Conservation (phyloP, 768 basidiomycete genomes). For the Rhizopogon rudus region DNA sequence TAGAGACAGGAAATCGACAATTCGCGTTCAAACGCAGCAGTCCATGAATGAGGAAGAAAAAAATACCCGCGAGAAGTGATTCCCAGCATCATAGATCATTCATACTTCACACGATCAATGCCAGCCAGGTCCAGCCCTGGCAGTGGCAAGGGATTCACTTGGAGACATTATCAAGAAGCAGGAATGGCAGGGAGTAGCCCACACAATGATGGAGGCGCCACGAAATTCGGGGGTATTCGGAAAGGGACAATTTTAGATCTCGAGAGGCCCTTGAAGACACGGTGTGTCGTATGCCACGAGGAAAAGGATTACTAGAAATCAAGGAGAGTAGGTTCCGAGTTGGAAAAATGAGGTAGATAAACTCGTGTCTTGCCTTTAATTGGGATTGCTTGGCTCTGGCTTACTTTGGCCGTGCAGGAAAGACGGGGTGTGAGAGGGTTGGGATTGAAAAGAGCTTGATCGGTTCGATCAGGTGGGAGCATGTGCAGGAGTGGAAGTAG, state of each 20-base stretch:
- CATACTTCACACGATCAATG: conserved; percentile 13
- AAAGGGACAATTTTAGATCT: too few species aligned
- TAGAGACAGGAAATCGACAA: conserved; percentile 10
- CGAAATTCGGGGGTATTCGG: too few species aligned
- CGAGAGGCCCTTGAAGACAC: background rate
- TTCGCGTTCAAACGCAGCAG: conserved; percentile 5
- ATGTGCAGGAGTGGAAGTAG: background rate
- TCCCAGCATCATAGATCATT: conserved; percentile 13
- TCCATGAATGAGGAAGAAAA: conserved; percentile 3
- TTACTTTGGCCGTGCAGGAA: conserved; percentile 17
- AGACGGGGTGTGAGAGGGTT: conserved; percentile 15
- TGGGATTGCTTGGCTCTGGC: conserved; percentile 1
- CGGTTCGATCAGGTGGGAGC: conserved; percentile 5
- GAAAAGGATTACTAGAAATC: conserved; percentile 1
- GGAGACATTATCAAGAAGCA: background rate
- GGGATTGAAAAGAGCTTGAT: conserved; percentile 2
- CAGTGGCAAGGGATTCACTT: background rate
- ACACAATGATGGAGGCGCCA: background rate
- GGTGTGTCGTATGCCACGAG: conserved; percentile 11
- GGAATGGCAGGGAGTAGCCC: background rate
- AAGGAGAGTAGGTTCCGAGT: conserved; percentile 14
- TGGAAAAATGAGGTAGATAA: conserved; percentile 8
- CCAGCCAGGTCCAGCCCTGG: background rate
- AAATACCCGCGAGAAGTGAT: conserved; percentile 9
- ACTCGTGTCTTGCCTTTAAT: conserved; percentile 11